A percentile compares a stretch with the other conserved stretches of the same genome.
phyloP scores from a whole-genome alignment of 2,329 filamentous ascomycete species.

The Rachicladosporium sp. region DNA sequence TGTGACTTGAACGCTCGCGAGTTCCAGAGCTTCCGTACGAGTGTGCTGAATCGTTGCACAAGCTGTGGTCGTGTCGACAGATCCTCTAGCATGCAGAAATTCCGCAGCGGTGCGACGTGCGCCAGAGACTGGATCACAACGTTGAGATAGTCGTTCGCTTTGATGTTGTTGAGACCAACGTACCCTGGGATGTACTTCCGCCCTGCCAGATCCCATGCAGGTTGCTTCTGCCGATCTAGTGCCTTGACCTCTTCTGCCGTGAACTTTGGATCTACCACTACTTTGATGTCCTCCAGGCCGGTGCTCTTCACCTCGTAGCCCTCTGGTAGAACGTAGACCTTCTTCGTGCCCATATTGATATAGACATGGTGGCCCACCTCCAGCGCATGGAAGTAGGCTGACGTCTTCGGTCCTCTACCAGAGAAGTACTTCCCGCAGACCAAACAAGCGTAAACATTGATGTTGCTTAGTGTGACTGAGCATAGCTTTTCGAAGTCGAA shows the following conservation, averaged over 20 bases:
- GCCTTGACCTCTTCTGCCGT: conserved; percentile 66
- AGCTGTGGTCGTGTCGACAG: conserved; percentile 65
- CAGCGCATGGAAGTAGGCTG: conserved; percentile 94
- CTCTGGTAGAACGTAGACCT: conserved; percentile 84
- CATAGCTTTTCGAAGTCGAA: conserved; percentile 99
- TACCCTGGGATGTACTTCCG: conserved; percentile 86
- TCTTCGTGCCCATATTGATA: conserved; percentile 92
- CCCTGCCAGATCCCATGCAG: conserved; percentile 65
- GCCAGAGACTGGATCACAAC: conserved; percentile 84
- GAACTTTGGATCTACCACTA: conserved; percentile 85
- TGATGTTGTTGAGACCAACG: conserved; percentile 99
- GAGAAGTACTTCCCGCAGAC: conserved; percentile 98
- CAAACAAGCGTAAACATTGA: conserved; percentile 96
- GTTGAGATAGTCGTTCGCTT: conserved; percentile 97
- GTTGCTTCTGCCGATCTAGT: conserved; percentile 53
- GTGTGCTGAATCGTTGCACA: conserved; percentile 72
- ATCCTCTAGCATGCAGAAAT: conserved; percentile 82
- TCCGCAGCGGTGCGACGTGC: conserved; percentile 78
- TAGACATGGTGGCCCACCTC: conserved; percentile 95
- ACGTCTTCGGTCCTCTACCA: conserved; percentile 81
- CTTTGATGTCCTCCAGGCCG: conserved; percentile 95
- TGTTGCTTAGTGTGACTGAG: conserved; percentile 89
- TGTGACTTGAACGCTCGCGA: conserved; percentile 90
- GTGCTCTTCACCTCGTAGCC: conserved; percentile 94
- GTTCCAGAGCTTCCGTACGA: conserved; percentile 97